Evolutionary conservation across 2,329 filamentous ascomycete genomes (phyloP).

Genomic region (Fusarium anguioides): DNA sequence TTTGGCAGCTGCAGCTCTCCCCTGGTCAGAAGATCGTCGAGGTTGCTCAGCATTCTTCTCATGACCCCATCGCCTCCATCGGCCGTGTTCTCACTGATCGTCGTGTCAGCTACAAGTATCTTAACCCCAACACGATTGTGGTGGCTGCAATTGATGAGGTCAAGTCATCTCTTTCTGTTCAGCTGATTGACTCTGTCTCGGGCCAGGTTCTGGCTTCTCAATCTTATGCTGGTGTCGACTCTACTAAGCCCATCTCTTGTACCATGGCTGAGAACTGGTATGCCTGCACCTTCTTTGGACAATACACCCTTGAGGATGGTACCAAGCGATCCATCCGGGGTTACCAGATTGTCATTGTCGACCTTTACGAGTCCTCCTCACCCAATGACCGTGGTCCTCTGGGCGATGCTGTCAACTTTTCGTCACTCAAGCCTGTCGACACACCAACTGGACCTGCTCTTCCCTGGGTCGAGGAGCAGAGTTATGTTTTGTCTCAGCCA

Average conservation of each 20-base stretch:
- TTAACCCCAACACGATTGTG: conserved; percentile 87
- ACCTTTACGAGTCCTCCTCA: conserved; percentile 87
- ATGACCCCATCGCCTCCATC: conserved; percentile 93
- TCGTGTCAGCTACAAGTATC: conserved; percentile 96
- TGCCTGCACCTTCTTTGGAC: conserved; percentile 80
- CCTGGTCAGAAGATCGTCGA: conserved; percentile 74
- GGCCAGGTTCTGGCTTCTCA: conserved; percentile 81
- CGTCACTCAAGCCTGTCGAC: conserved; percentile 76
- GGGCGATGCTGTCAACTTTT: conserved; percentile 76
- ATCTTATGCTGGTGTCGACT: conserved; percentile 79
- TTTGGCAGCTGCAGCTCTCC: conserved; percentile 80
- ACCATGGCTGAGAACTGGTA: conserved; percentile 96
- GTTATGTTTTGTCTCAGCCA: conserved; percentile 83
- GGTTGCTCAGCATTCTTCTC: conserved; percentile 74
- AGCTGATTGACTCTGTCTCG: conserved; percentile 87
- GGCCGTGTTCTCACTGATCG: conserved; percentile 92
- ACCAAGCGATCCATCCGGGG: conserved; percentile 74
- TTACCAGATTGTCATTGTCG: conserved; percentile 85
- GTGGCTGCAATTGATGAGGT: conserved; percentile 74
- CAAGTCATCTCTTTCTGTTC: conserved; percentile 72
- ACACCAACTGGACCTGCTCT: conserved; percentile 65
- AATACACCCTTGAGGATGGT: conserved; percentile 67
- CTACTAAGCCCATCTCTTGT: conserved; percentile 77
- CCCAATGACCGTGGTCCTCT: conserved; percentile 88
- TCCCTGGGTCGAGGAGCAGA: conserved; percentile 82